Evolutionary conservation across 257 asterid genomes (phyloP).

Genomic region (Solanum verrucosum): DNA sequence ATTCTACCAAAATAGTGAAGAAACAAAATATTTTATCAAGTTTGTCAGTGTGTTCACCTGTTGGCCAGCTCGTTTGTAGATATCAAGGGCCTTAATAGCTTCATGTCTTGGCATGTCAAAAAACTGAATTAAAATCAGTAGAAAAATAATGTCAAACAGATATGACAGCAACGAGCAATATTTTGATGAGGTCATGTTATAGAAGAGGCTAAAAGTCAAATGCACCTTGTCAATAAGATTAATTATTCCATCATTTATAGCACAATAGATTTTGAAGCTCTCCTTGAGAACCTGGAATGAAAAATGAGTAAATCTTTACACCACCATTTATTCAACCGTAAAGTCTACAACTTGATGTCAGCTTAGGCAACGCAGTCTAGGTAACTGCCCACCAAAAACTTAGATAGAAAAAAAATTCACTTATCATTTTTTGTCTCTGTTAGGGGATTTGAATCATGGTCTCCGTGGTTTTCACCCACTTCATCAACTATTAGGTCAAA

Average conservation of each 20-base stretch:
- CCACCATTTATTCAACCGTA: not conserved
- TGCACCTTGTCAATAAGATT: constrained; percentile 97
- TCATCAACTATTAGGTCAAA: not conserved
- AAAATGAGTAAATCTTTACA: not conserved
- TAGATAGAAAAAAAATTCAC: not conserved
- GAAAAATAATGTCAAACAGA: not conserved
- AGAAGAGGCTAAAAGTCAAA: constrained; percentile 1
- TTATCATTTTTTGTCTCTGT: not conserved
- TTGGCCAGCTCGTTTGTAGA: constrained; percentile 96
- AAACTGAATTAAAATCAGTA: constrained; percentile 50
- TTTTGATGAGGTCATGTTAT: not conserved
- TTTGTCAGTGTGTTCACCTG: constrained; percentile 40
- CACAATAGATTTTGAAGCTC: constrained; percentile 92
- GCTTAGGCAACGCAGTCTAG: not conserved
- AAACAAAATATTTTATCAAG: not conserved
- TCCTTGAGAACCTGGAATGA: constrained; percentile 86
- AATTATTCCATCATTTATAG: constrained; percentile 94
- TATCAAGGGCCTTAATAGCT: constrained; percentile 90
- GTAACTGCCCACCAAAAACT: not conserved
- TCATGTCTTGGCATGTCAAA: constrained; percentile 99
- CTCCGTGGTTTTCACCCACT: not conserved
- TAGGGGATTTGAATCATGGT: not conserved
- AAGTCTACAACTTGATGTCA: not conserved
- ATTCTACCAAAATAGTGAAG: not conserved
- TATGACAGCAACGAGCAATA: not conserved